Base-by-base conservation (phyloP, 176 grass and related monocot species). In the Elymus sibiricus region DNA sequence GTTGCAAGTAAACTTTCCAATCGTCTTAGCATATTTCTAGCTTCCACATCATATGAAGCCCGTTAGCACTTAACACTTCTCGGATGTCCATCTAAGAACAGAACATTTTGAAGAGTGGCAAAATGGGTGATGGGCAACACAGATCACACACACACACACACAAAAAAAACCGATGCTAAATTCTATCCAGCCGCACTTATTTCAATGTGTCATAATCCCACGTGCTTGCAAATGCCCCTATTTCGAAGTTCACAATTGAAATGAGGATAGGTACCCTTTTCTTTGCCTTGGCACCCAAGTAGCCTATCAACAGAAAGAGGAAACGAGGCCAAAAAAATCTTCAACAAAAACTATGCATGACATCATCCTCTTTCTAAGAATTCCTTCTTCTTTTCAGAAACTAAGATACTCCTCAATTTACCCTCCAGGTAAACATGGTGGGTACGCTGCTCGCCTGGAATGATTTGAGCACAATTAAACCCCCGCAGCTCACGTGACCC, bases 221-320 rank as follows among this genome's bases (percentile, higher is more conserved):
- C 39, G 37, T 6, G 69, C 12, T 13, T 13, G n/a, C 5, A 27
- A 22, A 46, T 44, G 7, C 58, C 34, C 39, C 5, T 34, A 13
- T 17, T 59, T 44, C 22, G 3, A 74, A 19, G 6, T 11, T 7
- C 1, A 32, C 16, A 34, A n/a, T 25, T 16, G 13, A 5, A 38
- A 19, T 35, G 1, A 46, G n/a, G 67, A 28, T 64, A 26, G 17
- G 13, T 17, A 24, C 64, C 64, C 0, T 25, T 22, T 53, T 56
- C 0, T 25, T n/a, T 67, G 67, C 34, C 83, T 86, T 87, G 79
- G 55, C 63, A 82, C 40, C 11, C 84, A 79, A 74, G 79, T 15
- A 27, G 44, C 11, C 26, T 2, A 21, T 46, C 7, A 40, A 0
- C 16, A 19, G 46, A 44, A 38, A 6, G 17, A 51, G 39, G 21